Base-by-base conservation (phyloP, 1,139 yeast species). In the Taphrina betulina region DNA sequence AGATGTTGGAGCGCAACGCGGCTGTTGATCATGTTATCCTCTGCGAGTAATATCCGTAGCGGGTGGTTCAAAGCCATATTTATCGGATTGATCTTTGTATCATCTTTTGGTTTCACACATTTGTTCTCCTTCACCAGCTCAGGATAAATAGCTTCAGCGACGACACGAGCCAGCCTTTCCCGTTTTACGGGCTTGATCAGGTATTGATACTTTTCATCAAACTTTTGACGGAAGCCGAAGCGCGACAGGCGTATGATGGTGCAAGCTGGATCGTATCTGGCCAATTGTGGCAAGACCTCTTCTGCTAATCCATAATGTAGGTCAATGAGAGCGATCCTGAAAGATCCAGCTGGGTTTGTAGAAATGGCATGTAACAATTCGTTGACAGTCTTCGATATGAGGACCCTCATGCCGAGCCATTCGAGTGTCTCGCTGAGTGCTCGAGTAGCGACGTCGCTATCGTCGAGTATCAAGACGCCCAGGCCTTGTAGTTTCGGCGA, bases 1-100 rank as follows among this genome's bases (percentile, higher is more conserved):
- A 53, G 23, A 22, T 43, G 50, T 48, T 53, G 50, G 16, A 43
- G 23, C 22, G 51, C 51, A 5, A 53, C 51, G 16, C 44, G 43
- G 29, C 44, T 29, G 31, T 53, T 53, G 38, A 53, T 43, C 31
- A 40, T 37, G 24, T 53, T 43, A 52, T 53, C 57, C 22, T 53
- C 57, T 3, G 57, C 57, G 29, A 53, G 23, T 24, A 53, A 26
- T 20, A 92, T 81, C 46, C 76, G 69, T 29, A 51, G 22, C 8
- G 57, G 57, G 19, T 42, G 50, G 8, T 36, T 24, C 3, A 16
- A 20, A 8, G 41, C 55, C 42, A 51, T 40, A 23, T 37, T 37
- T 26, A 34, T 28, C 5, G 55, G 48, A 37, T 38, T 48, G 28
- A 38, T n/a, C 22, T 38, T 38, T 20, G 14, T 37, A 2, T 23